Evolutionary conservation across 352 stramenopile genomes (phyloP), one percentile per base, ranked within the genome.

Genomic region (Phytopythium boreale): DNA sequence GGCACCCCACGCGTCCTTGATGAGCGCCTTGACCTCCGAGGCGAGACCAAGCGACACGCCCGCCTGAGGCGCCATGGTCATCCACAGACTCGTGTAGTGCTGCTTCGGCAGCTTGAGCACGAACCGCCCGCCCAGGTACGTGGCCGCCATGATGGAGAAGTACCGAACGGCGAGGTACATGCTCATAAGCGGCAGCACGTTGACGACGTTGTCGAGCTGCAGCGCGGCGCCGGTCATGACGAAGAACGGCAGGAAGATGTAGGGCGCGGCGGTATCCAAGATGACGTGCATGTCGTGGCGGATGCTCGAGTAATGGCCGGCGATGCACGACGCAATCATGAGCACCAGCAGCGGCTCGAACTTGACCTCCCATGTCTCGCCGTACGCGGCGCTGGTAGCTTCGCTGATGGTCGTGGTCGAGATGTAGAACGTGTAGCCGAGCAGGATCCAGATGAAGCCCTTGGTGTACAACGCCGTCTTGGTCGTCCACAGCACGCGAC

Each of bases 241-340:
- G 71, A 90, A 90, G 68, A 90, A 90, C 10, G 81, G 81, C 61
- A 90, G 59, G 56, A 90, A 87, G 26, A 90, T 79, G 69, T 86
- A 90, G 12, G 81, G 81, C 58, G 79, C 80, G 15, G 79, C 77
- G 1, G 72, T 84, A 46, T 89, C 80, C 19, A 89, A 63, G 53
- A 89, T 89, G 52, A 87, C 76, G 66, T 89, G 80, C 80, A 89
- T 89, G 56, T 89, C 76, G 37, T 82, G 80, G 34, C 80, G 76
- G 53, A 89, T 89, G 11, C 67, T 66, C 19, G 68, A 47, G 59
- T 84, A 80, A 63, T 89, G 80, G 20, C 80, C 80, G 2, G 80
- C 80, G 31, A 80, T 58, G 61, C 80, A 89, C 2, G 78, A 89
- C 24, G 72, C 80, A 3, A 76, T 64, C 76, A 89, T 89, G 31